These are phyloP conservation scores for Alnus rubra DNA, from an alignment of 306 rosid genomes.

Conservation along the genomic window DNA sequence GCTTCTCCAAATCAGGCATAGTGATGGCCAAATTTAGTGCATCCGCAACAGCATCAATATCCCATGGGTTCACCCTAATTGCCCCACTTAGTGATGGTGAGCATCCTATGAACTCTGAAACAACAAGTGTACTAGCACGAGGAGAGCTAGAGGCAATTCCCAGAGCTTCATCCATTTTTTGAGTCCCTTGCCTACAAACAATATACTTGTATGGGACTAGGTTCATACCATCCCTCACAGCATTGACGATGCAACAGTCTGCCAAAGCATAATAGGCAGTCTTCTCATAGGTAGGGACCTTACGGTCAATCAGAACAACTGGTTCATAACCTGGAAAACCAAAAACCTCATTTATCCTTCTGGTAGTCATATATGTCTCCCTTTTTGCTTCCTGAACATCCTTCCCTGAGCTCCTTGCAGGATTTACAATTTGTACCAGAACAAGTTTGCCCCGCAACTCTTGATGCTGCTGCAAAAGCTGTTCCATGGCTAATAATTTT, in stretches of 20 bases:
- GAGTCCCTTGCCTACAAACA: conserved; percentile 77
- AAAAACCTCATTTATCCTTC: conserved; percentile 53
- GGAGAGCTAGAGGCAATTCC: conserved; percentile 35
- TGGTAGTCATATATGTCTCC: conserved; percentile 51
- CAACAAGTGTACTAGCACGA: conserved; percentile 67
- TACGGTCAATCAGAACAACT: conserved; percentile 57
- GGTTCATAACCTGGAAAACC: conserved; percentile 73
- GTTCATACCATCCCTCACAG: conserved; percentile 90
- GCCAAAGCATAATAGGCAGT: conserved; percentile 69
- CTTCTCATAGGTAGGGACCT: conserved; percentile 66
- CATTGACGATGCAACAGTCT: conserved; percentile 84
- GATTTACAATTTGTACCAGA: conserved; percentile 80
- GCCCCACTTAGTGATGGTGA: conserved; percentile 94
- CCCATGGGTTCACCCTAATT: conserved; percentile 87
- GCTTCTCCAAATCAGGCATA: conserved; percentile 63
- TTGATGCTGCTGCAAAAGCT: conserved; percentile 57
- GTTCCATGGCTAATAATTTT: conserved; percentile 70
- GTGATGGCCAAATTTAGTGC: conserved; percentile 63
- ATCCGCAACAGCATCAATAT: conserved; percentile 70
- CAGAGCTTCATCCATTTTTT: conserved; percentile 45
- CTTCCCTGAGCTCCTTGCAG: conserved; percentile 58
- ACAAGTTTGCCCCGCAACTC: conserved; percentile 54
- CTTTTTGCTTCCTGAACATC: conserved; percentile 56
- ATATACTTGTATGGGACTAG: conserved; percentile 71
- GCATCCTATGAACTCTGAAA: conserved; percentile 91